These are phyloP conservation scores for Pyrenochaeta sp. DNA, from an alignment of 2,329 filamentous ascomycete species.

Conservation along the genomic window DNA sequence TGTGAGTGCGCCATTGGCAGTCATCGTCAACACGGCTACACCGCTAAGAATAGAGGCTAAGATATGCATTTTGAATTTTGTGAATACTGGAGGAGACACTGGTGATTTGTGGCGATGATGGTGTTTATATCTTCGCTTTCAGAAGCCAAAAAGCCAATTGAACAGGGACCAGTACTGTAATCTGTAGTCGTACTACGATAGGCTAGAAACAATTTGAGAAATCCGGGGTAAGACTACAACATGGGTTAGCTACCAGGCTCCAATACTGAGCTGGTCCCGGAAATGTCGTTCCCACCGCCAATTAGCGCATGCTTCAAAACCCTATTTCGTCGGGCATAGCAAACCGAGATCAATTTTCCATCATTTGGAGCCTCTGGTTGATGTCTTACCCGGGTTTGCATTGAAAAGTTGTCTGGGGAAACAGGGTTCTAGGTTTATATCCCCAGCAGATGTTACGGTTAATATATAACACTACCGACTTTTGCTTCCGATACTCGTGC, in stretches of 20 bases:
- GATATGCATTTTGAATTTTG: constrained; percentile 14
- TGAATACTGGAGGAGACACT: neutral
- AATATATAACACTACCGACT: neutral
- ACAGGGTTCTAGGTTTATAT: neutral
- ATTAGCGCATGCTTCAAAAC: neutral
- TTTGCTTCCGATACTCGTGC: neutral
- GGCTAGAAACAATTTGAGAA: neutral
- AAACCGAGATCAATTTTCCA: neutral
- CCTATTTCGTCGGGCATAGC: neutral
- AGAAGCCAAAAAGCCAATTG: neutral
- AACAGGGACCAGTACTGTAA: neutral
- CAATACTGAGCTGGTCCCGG: too few species aligned
- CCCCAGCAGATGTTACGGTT: neutral
- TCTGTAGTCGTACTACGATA: neutral
- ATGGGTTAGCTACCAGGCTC: too few species aligned
- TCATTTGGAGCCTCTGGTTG: neutral
- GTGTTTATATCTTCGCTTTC: neutral
- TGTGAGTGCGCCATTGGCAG: constrained; percentile 24
- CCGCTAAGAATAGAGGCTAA: constrained; percentile 2
- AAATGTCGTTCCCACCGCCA: neutral
- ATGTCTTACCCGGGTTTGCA: neutral
- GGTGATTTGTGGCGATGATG: too few species aligned
- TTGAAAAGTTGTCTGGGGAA: neutral
- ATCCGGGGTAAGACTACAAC: too few species aligned
- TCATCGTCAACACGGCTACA: constrained; percentile 10